Conservation (phyloP, 2,329 filamentous ascomycete genomes). For the Fusarium transvaalense region DNA sequence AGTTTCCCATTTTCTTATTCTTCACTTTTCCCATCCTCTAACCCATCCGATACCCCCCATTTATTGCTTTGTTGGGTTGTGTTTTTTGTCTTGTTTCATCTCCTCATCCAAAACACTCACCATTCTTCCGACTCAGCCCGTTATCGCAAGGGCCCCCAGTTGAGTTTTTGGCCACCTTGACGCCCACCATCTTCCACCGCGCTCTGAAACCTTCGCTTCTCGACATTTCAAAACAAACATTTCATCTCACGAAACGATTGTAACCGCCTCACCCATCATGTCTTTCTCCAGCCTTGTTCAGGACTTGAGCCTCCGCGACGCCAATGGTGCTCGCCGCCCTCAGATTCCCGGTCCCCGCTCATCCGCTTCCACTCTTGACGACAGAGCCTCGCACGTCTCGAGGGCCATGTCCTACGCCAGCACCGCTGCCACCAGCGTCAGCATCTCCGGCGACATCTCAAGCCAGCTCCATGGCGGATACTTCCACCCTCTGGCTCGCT, state of each 20-base stretch:
- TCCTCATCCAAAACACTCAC: constrained; percentile 3
- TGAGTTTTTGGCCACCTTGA: constrained; percentile 45
- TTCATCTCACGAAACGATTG: constrained; percentile 12
- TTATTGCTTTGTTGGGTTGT: constrained; percentile 20
- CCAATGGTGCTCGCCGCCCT: constrained; percentile 61
- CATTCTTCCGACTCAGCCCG: constrained; percentile 40
- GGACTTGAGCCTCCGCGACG: constrained; percentile 71
- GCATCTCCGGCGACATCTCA: constrained; percentile 80
- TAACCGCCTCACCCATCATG: constrained; percentile 57
- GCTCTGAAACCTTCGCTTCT: constrained; percentile 16
- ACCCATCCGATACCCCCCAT: background rate
- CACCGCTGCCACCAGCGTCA: constrained; percentile 75
- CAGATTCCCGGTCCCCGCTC: constrained; percentile 55
- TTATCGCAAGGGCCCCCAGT: constrained; percentile 32
- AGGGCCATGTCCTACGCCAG: constrained; percentile 75
- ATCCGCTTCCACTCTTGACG: constrained; percentile 69
- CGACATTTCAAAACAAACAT: constrained; percentile 11
- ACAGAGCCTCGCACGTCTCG: constrained; percentile 71
- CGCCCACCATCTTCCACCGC: constrained; percentile 5
- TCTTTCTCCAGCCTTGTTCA: constrained; percentile 77
- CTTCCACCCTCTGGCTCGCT: constrained; percentile 80
- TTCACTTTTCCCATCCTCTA: background rate
- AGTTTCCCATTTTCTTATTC: background rate
- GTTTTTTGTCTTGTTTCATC: constrained; percentile 13
- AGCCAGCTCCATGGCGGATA: constrained; percentile 88